Conservation (phyloP, 176 grass and related monocot genomes). For the Themeda triandra region DNA sequence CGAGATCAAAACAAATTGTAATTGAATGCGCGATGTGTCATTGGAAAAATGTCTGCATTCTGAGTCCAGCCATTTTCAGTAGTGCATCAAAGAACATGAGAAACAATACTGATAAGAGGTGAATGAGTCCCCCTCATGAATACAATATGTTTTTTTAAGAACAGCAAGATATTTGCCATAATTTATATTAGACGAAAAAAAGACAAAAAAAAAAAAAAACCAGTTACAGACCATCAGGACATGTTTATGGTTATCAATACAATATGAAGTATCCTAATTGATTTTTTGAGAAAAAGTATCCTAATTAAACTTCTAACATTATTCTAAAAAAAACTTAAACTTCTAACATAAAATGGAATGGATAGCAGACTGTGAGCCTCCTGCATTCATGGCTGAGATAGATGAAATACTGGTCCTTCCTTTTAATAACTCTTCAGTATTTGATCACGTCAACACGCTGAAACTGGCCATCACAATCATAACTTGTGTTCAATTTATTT, state of each 20-base stretch:
- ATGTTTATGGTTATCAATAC: neutral
- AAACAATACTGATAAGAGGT: constrained; percentile 29
- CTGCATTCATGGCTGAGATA: neutral
- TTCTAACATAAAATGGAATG: neutral
- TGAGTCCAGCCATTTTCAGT: too few relatives aligned
- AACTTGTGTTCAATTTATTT: neutral
- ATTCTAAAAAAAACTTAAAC: too few relatives aligned
- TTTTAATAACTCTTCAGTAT: neutral
- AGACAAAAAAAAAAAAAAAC: neutral
- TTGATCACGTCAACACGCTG: neutral
- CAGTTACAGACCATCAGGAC: neutral
- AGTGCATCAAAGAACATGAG: neutral
- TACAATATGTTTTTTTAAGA: neutral
- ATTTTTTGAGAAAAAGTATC: neutral
- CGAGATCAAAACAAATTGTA: constrained; percentile 17
- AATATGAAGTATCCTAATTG: neutral
- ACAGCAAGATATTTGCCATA: neutral
- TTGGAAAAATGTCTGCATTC: neutral
- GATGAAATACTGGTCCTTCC: constrained; percentile 4
- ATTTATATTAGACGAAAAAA: neutral
- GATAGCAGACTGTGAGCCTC: neutral
- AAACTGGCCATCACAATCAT: constrained; percentile 7
- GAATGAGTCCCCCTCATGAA: neutral
- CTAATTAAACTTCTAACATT: neutral
- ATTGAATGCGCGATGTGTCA: neutral